Base-by-base conservation (phyloP, 768 basidiomycete species). In the Lentinula detonsa region DNA sequence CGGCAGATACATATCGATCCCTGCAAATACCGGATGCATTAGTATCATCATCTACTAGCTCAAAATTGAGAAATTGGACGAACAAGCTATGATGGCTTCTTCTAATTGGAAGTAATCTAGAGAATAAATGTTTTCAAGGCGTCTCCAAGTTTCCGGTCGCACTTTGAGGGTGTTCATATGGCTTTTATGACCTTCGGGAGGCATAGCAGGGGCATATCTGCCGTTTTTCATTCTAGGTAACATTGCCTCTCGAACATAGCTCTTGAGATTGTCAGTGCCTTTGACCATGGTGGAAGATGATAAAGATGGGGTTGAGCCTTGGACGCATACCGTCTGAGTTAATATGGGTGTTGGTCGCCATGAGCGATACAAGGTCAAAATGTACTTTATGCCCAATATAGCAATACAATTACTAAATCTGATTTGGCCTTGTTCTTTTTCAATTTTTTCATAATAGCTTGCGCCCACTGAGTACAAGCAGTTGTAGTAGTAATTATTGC, bases 141-240 rank as follows among this genome's bases (percentile, higher is more conserved):
- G 75, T 63, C 86, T 76, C 71, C 81, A 82, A 9, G 69, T 62
- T 57, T 83, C 81, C 9, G 81, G 78, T 23, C 73, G 75, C 57
- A 84, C 70, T 62, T 72, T 65, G 21, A 81, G 71, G 33, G 67
- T 59, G 64, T 84, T 83, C 53, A 66, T 52, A 66, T 83, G 80
- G 65, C 78, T 80, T 68, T 78, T 80, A 62, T 80, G 78, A 56
- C 74, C 73, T 48, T 69, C 64, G 5, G 71, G 71, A n/a, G 76
- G 78, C 62, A 68, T 68, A 39, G 72, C 55, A 8, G 72, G 66
- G 39, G 74, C 72, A 57, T 66, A 65, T 33, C 67, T 63, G 21
- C 71, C 69, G 23, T 68, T 65, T 15, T 62, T 62, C 73, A 83
- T 77, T 18, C 33, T 61, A 3, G 85, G 84, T 16, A 86, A 78